Base-by-base conservation (phyloP, 1,284 basidiomycete species). In the Heliocybe sulcata region DNA sequence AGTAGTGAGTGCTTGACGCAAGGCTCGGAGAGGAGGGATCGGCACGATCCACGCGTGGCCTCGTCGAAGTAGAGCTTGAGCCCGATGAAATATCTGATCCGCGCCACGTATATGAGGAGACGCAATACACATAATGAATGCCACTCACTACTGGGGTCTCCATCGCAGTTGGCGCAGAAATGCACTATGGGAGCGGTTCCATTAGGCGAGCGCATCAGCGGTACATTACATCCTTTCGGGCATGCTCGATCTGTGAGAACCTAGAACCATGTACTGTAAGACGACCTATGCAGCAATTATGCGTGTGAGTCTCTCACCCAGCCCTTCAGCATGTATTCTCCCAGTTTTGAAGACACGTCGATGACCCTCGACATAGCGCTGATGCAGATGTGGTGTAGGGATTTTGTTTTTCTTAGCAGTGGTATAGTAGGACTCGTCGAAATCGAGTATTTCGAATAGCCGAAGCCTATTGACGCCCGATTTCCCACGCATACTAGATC, bases 281-380 rank as follows among this genome's bases (percentile, higher is more conserved):
- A 55, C 26, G 42, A 11, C n/a, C n/a, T n/a, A n/a, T 50, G 45
- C 33, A 25, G 23, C 14, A 25, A 16, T 49, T 23, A 4, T 26
- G 47, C 11, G 20, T 26, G 4, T 47, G 33, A 12, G 9, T 27
- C 10, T 60, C 76, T 55, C 60, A 87, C 88, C 88, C 88, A 91
- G 59, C 89, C 88, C 65, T 81, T 83, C 59, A 90, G 72, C 80
- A 92, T 83, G 58, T 81, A 86, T 61, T 85, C 79, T 4, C 85
- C 85, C 16, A 90, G 73, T 50, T 72, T 77, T 56, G 70, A 71
- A 23, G 87, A 80, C 10, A 85, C 76, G 63, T 85, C 78, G 45
- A 72, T 64, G 42, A 82, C 68, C n/a, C 69, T 73, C 52, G 72
- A 86, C 84, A 20, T 45, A 19, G 4, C 42, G 42, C 10, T 4